These are phyloP conservation scores for Agaricus sinodeliciosus DNA, from an alignment of 768 basidiomycete genomes.

Conservation along the genomic window DNA sequence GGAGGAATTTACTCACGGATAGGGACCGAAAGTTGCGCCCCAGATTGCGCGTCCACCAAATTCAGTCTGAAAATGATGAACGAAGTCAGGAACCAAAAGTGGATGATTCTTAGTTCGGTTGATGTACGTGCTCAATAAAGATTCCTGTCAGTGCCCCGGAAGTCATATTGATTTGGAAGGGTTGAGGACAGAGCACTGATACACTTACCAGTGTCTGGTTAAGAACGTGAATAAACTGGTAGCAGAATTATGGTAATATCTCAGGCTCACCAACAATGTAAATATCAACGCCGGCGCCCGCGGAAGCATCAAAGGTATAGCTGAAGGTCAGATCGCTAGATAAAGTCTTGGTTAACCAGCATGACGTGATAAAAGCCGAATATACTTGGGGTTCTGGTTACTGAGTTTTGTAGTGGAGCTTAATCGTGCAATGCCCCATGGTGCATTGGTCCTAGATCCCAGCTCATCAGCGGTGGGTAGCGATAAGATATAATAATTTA, in stretches of 20 bases:
- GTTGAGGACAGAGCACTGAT: too few relatives aligned
- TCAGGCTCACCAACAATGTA: conserved; percentile 26
- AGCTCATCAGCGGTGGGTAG: too few relatives aligned
- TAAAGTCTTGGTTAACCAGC: too few relatives aligned
- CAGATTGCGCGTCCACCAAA: conserved; percentile 34
- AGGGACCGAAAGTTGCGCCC: conserved; percentile 26
- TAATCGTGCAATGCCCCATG: conserved; percentile 27
- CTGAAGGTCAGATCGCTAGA: conserved; percentile 14
- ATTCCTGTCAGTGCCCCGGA: too few relatives aligned
- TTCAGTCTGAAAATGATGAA: conserved; percentile 14
- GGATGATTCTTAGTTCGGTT: too few relatives aligned
- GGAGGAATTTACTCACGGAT: conserved; percentile 9
- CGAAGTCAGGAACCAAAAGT: too few relatives aligned
- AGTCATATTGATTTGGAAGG: too few relatives aligned
- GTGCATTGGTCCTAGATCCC: conserved; percentile 21
- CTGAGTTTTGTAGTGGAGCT: conserved; percentile 14
- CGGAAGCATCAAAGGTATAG: conserved; percentile 15
- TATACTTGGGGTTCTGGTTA: conserved; percentile 5
- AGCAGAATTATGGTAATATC: conserved; percentile 7
- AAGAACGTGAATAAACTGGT: neutral
- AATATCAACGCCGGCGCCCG: conserved; percentile 27
- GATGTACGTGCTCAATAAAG: too few relatives aligned
- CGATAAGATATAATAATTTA: conserved; percentile 2
- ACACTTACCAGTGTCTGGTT: too few relatives aligned
- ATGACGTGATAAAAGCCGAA: too few relatives aligned